phyloP scores from a whole-genome alignment of 257 asterid species.

The Solanum bukasovii region DNA sequence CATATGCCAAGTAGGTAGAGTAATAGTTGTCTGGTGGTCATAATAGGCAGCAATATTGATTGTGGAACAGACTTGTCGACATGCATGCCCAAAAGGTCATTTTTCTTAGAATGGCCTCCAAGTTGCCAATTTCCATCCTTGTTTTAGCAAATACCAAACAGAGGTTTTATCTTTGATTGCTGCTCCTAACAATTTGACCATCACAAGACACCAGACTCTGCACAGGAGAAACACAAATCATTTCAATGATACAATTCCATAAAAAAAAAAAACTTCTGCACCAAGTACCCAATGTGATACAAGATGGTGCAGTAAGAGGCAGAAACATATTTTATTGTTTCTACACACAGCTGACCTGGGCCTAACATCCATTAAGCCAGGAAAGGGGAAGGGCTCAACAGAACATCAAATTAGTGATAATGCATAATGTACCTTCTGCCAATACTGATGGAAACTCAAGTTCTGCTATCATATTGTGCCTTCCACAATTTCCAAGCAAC shows the following conservation, averaged over 20 bases:
- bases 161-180: background rate
- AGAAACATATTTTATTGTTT: background rate
- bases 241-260: background rate
- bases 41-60: background rate
- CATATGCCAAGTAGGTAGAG: background rate
- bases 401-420: background rate
- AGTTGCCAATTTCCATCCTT: background rate
- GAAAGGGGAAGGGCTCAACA: background rate
- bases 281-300: background rate
- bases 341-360: background rate
- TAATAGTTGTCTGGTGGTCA: background rate
- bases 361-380: background rate
- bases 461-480: slow-evolving; percentile 25
- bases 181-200: background rate
- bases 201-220: background rate
- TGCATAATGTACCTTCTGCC: slow-evolving; percentile 11
- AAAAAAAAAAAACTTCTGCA: background rate
- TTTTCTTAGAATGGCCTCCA: background rate
- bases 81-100: background rate
- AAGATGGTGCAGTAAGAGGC: background rate
- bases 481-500: slow-evolving; percentile 60
- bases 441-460: slow-evolving; percentile 13
- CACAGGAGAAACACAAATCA: background rate
- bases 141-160: background rate
- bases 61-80: background rate